Percentiles rank a stretch among this genome's conserved stretches.
phyloP scores from a whole-genome alignment of 306 rosid species.

The Cercis canadensis region DNA sequence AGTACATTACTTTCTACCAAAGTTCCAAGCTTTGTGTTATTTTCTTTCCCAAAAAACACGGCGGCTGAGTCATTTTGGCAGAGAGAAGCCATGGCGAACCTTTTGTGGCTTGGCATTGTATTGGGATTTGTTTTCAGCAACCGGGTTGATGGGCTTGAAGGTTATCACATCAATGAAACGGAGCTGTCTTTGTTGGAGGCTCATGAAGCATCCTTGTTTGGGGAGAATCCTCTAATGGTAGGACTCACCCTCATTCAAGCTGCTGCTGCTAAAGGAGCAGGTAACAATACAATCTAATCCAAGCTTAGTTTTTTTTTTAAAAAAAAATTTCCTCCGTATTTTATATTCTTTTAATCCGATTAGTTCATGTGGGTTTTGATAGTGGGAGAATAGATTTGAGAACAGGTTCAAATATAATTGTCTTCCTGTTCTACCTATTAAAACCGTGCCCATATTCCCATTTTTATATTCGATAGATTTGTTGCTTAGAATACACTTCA shows the following conservation, averaged over 20 bases:
- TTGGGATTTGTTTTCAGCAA: slow-evolving; percentile 47
- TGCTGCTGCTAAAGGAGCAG: slow-evolving; percentile 85
- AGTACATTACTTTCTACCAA: background rate
- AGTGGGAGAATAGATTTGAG: background rate
- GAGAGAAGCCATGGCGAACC: slow-evolving; percentile 47
- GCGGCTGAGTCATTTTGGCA: slow-evolving; percentile 28
- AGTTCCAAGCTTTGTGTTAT: background rate
- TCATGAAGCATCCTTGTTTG: slow-evolving; percentile 50
- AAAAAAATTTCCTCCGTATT: background rate
- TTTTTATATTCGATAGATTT: background rate
- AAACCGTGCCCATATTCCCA: background rate
- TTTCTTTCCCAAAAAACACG: slow-evolving; percentile 11
- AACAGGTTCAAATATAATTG: background rate
- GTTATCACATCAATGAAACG: slow-evolving; percentile 59
- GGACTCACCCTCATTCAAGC: slow-evolving; percentile 82
- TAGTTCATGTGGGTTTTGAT: background rate
- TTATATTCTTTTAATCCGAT: background rate
- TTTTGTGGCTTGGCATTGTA: slow-evolving; percentile 52
- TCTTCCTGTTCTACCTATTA: background rate
- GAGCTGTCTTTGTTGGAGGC: slow-evolving; percentile 60
- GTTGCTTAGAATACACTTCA: slow-evolving; percentile 14
- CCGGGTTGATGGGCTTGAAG: slow-evolving; percentile 57
- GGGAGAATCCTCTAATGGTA: slow-evolving; percentile 51
- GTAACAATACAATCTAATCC: slow-evolving; percentile 42
- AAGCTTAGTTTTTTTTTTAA: background rate